Evolutionary conservation across 192 early-diverging fungal genomes (phyloP).

Genomic region (Piromyces sp.): DNA sequence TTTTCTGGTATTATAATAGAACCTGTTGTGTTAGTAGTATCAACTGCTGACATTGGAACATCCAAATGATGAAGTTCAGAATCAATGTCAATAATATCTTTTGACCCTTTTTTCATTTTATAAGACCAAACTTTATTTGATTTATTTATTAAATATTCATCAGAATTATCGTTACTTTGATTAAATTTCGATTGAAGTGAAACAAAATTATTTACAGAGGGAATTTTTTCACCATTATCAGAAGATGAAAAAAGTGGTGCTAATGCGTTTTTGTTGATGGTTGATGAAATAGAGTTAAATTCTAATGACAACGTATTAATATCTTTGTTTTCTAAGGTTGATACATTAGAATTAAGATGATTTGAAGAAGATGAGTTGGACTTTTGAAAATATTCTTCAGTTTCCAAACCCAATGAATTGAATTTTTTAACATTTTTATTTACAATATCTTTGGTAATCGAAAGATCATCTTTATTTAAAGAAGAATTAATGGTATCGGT

Average conservation of each 20-base stretch:
- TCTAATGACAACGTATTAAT: too few species aligned
- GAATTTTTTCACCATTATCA: background rate
- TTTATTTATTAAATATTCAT: background rate
- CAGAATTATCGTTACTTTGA: background rate
- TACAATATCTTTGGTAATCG: background rate
- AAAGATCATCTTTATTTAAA: background rate
- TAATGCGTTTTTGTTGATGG: background rate
- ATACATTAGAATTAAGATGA: background rate
- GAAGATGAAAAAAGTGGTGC: background rate
- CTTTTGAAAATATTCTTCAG: background rate
- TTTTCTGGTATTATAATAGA: background rate
- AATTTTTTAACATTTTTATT: background rate
- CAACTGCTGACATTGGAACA: too few species aligned
- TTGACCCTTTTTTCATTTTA: background rate
- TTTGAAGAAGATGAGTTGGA: background rate
- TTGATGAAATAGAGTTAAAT: background rate
- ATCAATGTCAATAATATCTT: background rate
- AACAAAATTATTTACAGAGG: background rate
- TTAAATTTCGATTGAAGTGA: background rate
- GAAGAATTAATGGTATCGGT: background rate
- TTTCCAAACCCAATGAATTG: background rate
- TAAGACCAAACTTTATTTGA: background rate
- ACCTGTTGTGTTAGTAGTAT: too few species aligned
- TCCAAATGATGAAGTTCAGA: too few species aligned
- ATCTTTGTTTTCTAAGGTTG: background rate